A percentile compares a stretch with the other conserved stretches of the same genome.
Evolutionary conservation across 2,329 filamentous ascomycete species (phyloP).

Genomic region (Cladosporium sp.): DNA sequence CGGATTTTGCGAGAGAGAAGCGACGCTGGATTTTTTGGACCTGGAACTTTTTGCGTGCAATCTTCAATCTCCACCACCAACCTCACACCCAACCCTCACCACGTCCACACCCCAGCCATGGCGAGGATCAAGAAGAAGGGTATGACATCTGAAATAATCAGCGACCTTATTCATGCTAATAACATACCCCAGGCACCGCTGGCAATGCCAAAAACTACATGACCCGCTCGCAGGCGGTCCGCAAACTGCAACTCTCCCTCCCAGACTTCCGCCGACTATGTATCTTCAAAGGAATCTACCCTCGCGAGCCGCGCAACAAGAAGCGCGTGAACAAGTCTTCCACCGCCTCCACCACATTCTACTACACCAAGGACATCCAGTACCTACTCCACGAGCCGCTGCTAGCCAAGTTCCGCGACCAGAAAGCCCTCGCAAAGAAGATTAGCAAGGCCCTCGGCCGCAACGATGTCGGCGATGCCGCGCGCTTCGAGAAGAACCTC

Average conservation of each 20-base stretch:
- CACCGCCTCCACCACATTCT: constrained; percentile 88
- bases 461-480: constrained; percentile 84
- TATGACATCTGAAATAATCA: constrained; percentile 28
- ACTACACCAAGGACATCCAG: constrained; percentile 92
- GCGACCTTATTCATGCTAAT: constrained; percentile 14
- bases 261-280: constrained; percentile 97
- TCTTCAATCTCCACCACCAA: constrained; percentile 1
- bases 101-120: constrained; percentile 45
- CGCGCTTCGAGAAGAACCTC: constrained; percentile 84
- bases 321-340: constrained; percentile 94
- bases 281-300: constrained; percentile 99
- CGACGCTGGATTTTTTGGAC: constrained; percentile 7
- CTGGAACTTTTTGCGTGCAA: constrained; percentile 11
- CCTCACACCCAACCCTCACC: background rate
- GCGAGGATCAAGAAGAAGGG: constrained; percentile 86
- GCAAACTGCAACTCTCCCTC: constrained; percentile 95
- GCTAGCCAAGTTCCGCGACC: constrained; percentile 90
- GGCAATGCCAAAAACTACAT: constrained; percentile 98
- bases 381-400: constrained; percentile 97
- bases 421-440: constrained; percentile 97
- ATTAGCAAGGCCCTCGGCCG: constrained; percentile 88
- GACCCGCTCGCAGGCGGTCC: constrained; percentile 92
- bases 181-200: constrained; percentile 58
- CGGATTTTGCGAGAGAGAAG: constrained; percentile 7
- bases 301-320: constrained; percentile 91